Percentiles rank a stretch among this genome's conserved stretches.
Evolutionary conservation across 805 yeast species (phyloP).

Genomic region (Wickerhamomyces bisporus): DNA sequence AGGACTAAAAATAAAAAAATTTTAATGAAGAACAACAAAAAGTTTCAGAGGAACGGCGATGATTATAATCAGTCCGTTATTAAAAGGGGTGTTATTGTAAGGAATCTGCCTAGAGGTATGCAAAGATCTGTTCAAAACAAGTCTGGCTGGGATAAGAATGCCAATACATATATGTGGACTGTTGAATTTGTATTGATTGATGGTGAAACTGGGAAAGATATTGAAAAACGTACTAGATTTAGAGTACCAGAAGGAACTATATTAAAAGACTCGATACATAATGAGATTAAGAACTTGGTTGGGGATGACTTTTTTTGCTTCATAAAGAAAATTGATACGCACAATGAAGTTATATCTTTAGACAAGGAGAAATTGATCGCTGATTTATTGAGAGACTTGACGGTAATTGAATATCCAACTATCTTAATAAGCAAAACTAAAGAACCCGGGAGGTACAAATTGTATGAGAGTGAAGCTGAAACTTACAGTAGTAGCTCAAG

Average conservation of each 20-base stretch:
- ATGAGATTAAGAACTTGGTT: slow-evolving; percentile 13
- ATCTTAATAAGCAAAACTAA: slow-evolving; percentile 38
- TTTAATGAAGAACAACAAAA: slow-evolving; percentile 25
- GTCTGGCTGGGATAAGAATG: slow-evolving; percentile 62
- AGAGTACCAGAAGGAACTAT: slow-evolving; percentile 29
- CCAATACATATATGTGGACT: slow-evolving; percentile 69
- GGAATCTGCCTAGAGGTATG: slow-evolving; percentile 69
- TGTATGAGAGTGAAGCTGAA: slow-evolving; percentile 21
- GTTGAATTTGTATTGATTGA: slow-evolving; percentile 60
- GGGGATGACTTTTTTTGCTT: slow-evolving; percentile 22
- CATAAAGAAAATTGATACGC: slow-evolving; percentile 25
- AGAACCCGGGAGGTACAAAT: slow-evolving; percentile 24
- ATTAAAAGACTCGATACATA: slow-evolving; percentile 27
- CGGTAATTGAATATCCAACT: slow-evolving; percentile 78
- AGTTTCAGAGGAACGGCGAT: slow-evolving; percentile 14
- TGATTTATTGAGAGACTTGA: slow-evolving; percentile 45
- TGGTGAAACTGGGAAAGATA: slow-evolving; percentile 22
- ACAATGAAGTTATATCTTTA: slow-evolving; percentile 34
- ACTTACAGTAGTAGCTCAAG: too few relatives aligned
- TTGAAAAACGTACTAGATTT: slow-evolving; percentile 32
- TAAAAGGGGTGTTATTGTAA: slow-evolving; percentile 63
- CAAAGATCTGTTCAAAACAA: slow-evolving; percentile 57
- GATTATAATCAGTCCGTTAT: slow-evolving; percentile 22
- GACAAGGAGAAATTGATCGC: slow-evolving; percentile 34
- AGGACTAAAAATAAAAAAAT: slow-evolving; percentile 39